These are phyloP conservation scores for Spathaspora gorwiae DNA, from an alignment of 805 yeast genomes.

Conservation along the genomic window DNA sequence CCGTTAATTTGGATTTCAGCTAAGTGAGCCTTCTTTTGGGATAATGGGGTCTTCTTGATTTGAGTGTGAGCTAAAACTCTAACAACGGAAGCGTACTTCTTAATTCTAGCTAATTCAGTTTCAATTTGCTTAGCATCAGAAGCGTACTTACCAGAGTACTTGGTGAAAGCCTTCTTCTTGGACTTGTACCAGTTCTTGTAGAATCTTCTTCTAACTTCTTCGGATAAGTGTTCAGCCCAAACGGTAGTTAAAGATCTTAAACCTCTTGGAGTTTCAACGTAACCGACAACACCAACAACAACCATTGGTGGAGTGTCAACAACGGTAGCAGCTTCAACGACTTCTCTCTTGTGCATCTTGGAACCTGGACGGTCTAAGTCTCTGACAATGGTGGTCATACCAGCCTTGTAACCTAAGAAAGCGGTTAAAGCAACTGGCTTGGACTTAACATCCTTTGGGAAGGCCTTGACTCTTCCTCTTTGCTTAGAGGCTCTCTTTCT, in stretches of 20 bases:
- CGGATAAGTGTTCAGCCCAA: slow-evolving; percentile 99
- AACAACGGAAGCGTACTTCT: slow-evolving; percentile 96
- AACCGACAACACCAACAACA: slow-evolving; percentile 99
- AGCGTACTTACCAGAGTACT: slow-evolving; percentile 98
- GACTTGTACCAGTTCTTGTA: slow-evolving; percentile 99
- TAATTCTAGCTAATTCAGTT: slow-evolving; percentile 96
- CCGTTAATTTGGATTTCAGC: slow-evolving; percentile 99
- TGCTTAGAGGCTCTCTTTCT: slow-evolving; percentile 99
- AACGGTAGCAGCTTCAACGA: slow-evolving; percentile 98
- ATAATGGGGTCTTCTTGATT: slow-evolving; percentile 97
- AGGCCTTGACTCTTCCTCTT: slow-evolving; percentile 98
- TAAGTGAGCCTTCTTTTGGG: slow-evolving; percentile 99
- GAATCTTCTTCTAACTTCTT: slow-evolving; percentile 99
- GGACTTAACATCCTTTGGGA: slow-evolving; percentile 97
- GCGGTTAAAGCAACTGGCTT: slow-evolving; percentile 99
- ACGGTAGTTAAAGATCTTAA: slow-evolving; percentile 98
- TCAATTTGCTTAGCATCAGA: slow-evolving; percentile 82
- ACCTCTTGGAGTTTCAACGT: slow-evolving; percentile 99
- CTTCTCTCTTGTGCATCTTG: slow-evolving; percentile 99
- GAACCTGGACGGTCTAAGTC: slow-evolving; percentile 99
- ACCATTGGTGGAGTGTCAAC: slow-evolving; percentile 99
- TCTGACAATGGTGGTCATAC: slow-evolving; percentile 99
- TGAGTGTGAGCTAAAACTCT: slow-evolving; percentile 99
- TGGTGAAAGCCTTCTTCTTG: slow-evolving; percentile 99
- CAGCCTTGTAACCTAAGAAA: slow-evolving; percentile 99